These are phyloP conservation scores for Fusarium equiseti DNA, from an alignment of 2,329 filamentous ascomycete species.

Conservation along the genomic window DNA sequence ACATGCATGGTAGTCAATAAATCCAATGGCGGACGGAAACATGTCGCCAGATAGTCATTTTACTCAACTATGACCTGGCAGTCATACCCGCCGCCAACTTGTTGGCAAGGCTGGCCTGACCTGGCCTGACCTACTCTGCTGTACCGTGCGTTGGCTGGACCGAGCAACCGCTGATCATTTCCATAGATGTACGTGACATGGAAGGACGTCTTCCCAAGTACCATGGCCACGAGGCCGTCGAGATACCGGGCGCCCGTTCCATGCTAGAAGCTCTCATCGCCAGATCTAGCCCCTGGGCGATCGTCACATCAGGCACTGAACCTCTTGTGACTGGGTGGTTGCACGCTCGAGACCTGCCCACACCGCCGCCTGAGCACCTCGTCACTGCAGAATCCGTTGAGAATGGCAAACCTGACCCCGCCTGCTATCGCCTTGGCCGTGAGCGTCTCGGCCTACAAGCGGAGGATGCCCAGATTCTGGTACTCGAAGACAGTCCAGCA, in stretches of 20 bases:
- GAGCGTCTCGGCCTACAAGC: constrained; percentile 68
- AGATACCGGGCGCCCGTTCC: constrained; percentile 84
- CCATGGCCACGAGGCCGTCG: constrained; percentile 81
- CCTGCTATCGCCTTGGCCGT: constrained; percentile 78
- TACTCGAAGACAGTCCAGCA: constrained; percentile 90
- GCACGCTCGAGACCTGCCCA: constrained; percentile 71
- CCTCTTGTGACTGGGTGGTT: constrained; percentile 81
- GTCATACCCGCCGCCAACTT: background rate
- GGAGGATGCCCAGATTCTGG: constrained; percentile 69
- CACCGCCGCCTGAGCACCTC: constrained; percentile 67
- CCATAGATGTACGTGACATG: constrained; percentile 78
- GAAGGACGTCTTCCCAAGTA: constrained; percentile 82
- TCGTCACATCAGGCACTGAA: constrained; percentile 80
- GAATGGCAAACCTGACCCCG: constrained; percentile 81
- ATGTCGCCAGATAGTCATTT: constrained; percentile 4
- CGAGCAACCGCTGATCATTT: constrained; percentile 26
- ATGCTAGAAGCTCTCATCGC: constrained; percentile 76
- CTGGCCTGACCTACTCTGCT: background rate
- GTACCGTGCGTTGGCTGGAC: constrained; percentile 8
- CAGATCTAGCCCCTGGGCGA: constrained; percentile 80
- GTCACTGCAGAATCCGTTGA: constrained; percentile 82
- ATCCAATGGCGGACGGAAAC: background rate
- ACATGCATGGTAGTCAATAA: background rate
- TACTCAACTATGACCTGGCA: constrained; percentile 6
- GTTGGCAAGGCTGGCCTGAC: constrained; percentile 7